Conservation (phyloP, 805 yeast species). For the Pichia paraexigua region DNA sequence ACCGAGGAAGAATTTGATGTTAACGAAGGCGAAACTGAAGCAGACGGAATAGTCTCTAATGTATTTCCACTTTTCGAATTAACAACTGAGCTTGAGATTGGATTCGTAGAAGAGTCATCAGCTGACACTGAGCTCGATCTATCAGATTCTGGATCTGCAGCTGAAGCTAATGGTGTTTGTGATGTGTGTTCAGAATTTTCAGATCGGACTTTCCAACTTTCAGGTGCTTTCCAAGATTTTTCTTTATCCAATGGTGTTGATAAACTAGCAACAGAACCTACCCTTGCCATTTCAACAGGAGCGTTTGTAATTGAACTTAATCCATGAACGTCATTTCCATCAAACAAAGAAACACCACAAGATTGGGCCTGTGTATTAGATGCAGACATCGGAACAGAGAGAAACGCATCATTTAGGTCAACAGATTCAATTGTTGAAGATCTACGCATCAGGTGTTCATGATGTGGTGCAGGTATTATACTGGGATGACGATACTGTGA, state of each 20-base stretch:
- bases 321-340: slow-evolving; percentile 17
- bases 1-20: not conserved
- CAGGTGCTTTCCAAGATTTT: slow-evolving; percentile 46
- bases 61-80: not conserved
- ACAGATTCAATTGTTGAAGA: not conserved
- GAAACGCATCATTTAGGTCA: not conserved
- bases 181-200: slow-evolving; percentile 11
- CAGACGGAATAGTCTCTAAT: not conserved
- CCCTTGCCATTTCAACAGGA: slow-evolving; percentile 16
- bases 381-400: slow-evolving; percentile 12
- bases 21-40: not conserved
- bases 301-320: slow-evolving; percentile 16
- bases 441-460: not conserved
- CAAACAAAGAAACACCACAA: slow-evolving; percentile 19
- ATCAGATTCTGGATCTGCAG: not conserved
- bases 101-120: not conserved
- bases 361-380: slow-evolving; percentile 10
- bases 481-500: slow-evolving; percentile 1
- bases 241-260: slow-evolving; percentile 4
- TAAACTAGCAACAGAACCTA: slow-evolving; percentile 19
- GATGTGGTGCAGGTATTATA: not conserved
- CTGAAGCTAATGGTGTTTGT: not conserved
- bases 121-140: not conserved
- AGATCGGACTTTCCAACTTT: slow-evolving; percentile 50
- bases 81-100: not conserved